Base-by-base conservation (phyloP, 2,329 filamentous ascomycete genomes). In the Colletotrichum musae region DNA sequence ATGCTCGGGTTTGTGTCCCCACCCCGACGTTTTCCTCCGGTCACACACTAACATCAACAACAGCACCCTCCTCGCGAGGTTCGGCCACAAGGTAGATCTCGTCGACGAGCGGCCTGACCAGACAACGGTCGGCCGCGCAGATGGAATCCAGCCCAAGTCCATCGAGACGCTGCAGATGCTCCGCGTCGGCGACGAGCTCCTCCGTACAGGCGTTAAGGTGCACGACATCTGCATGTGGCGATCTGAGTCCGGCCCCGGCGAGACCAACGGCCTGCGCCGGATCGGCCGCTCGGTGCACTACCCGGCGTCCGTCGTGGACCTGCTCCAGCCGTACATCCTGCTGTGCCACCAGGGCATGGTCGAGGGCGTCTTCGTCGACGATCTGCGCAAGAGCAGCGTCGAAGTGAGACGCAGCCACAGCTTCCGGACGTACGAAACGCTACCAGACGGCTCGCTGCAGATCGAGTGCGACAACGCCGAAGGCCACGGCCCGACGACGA, bases 311-410 rank as follows among this genome's bases (percentile, higher is more conserved):
- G 76, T 80, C 9, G 78, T 79, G 26, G 78, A 80, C 47, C 68
- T 80, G 4, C 70, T 77, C 10, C 76, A 79, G 45, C 76, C 77
- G 2, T 80, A 76, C 41, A 77, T 80, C 47, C 74, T 79, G 50
- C 72, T 80, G 24, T 76, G 75, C 28, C 88, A 90, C 71, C 88
- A 91, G 74, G 88, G 88, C 16, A 89, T 90, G 84, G 81, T 90
- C 0, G 88, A 91, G 74, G 82, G 84, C 18, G 76, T 86, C 3
- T 84, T 91, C 62, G 81, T 88, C 45, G 78, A 86, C 5, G 88
- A 91, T 71, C 82, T 90, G 65, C 76, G 78, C 28, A 80, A 84
- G 59, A 80, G 87, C 51, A 86, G 86, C 2, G 77, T 86, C 4
- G 76, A 78, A 6, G 86, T 90, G 4, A 78, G 77, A 12, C 80